phyloP scores from a whole-genome alignment of 352 stramenopile genomes.

The Phytophthora chlamydospora region DNA sequence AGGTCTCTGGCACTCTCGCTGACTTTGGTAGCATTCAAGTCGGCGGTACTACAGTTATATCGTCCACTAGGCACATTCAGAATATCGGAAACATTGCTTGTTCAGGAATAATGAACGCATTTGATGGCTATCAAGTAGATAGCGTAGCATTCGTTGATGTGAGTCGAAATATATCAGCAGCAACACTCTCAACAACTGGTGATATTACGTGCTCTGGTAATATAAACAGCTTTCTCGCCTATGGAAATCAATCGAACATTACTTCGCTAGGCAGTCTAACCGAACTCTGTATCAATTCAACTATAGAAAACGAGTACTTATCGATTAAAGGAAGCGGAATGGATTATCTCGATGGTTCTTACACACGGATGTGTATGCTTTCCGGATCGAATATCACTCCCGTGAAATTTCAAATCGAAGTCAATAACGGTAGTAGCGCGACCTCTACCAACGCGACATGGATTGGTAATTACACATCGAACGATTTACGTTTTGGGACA shows the following conservation, averaged over 20 bases:
- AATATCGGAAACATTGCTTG: too few relatives aligned
- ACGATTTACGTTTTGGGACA: slow-evolving; percentile 2
- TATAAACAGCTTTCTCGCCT: neutral
- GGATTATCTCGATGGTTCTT: slow-evolving; percentile 1
- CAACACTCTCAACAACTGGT: too few relatives aligned
- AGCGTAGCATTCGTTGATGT: too few relatives aligned
- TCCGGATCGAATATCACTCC: slow-evolving; percentile 6
- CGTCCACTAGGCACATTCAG: too few relatives aligned
- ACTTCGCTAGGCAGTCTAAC: slow-evolving; percentile 5
- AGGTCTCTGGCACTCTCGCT: too few relatives aligned
- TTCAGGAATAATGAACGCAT: too few relatives aligned
- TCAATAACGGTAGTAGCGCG: slow-evolving; percentile 6
- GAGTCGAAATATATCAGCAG: too few relatives aligned
- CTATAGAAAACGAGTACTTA: slow-evolving; percentile 12
- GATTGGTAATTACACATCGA: slow-evolving; percentile 7
- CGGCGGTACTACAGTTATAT: too few relatives aligned
- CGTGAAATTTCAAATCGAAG: slow-evolving; percentile 12
- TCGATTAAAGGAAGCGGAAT: neutral
- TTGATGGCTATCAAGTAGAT: too few relatives aligned
- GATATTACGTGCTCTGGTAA: too few relatives aligned
- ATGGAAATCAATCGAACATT: slow-evolving; percentile 3
- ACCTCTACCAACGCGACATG: slow-evolving; percentile 13
- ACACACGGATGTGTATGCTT: slow-evolving; percentile 1
- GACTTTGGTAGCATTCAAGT: too few relatives aligned
- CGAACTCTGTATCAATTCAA: slow-evolving; percentile 8